phyloP scores from a whole-genome alignment of 2,329 filamentous ascomycete genomes.

The Fusarium compactum region DNA sequence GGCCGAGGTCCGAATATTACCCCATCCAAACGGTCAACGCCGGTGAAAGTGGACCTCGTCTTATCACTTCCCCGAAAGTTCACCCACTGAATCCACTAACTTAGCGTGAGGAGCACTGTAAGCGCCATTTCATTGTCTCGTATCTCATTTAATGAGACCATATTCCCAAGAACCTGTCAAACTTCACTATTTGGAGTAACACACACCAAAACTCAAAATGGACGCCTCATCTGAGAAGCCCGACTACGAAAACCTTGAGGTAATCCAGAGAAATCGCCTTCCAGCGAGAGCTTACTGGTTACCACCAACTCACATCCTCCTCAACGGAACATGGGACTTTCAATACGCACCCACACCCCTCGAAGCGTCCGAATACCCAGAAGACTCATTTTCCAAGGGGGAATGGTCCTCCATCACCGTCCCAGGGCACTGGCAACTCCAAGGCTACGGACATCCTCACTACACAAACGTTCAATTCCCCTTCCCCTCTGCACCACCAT shows the following conservation, averaged over 20 bases:
- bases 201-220: fast-evolving
- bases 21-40: slow-evolving; percentile 4
- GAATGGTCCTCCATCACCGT: background rate
- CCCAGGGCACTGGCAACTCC: slow-evolving; percentile 17
- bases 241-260: slow-evolving; percentile 19
- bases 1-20: slow-evolving; percentile 1
- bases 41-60: slow-evolving; percentile 13
- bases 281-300: slow-evolving; percentile 16
- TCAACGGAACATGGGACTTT: slow-evolving; percentile 23
- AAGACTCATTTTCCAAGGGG: background rate
- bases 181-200: fast-evolving
- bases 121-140: background rate
- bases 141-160: background rate
- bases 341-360: slow-evolving; percentile 5
- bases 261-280: slow-evolving; percentile 17
- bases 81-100: background rate
- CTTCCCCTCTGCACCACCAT: slow-evolving; percentile 16
- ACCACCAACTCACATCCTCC: slow-evolving; percentile 9
- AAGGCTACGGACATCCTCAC: slow-evolving; percentile 14
- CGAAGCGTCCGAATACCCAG: slow-evolving; percentile 5
- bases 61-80: slow-evolving; percentile 11
- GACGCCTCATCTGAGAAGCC: background rate
- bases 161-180: background rate
- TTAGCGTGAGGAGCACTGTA: background rate
- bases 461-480: slow-evolving; percentile 24